A percentile compares a stretch with the other conserved stretches of the same genome.
phyloP scores from a whole-genome alignment of 2,329 filamentous ascomycete genomes.

The Alternaria triticina region DNA sequence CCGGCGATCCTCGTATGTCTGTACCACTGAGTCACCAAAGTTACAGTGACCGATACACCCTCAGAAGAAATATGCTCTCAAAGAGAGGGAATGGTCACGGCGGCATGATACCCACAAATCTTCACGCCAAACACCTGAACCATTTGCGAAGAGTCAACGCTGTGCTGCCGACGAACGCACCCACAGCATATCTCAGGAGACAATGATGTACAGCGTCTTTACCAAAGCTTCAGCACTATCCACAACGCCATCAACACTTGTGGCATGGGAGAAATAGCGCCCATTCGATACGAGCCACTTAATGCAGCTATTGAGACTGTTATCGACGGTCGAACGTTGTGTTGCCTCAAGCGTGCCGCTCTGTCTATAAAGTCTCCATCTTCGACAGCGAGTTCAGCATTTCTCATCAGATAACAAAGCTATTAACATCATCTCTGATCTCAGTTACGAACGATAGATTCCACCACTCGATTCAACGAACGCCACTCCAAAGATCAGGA shows the following conservation, averaged over 20 bases:
- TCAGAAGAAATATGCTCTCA: background rate
- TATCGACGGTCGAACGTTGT: background rate
- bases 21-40: background rate
- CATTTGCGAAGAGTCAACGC: background rate
- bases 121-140: background rate
- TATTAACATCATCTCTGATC: background rate
- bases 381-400: background rate
- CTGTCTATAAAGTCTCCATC: background rate
- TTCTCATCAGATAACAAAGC: background rate
- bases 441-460: too few relatives aligned
- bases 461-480: too few relatives aligned
- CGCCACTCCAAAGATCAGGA: too few relatives aligned
- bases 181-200: background rate
- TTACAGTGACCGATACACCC: background rate
- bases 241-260: slow-evolving; percentile 3
- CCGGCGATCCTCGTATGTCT: background rate
- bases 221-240: background rate
- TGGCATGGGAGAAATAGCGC: background rate
- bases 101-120: background rate
- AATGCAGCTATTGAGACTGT: background rate
- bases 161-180: background rate
- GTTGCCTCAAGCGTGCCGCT: background rate
- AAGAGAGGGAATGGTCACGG: background rate
- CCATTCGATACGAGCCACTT: background rate
- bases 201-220: slow-evolving; percentile 3